Conservation (phyloP, 2,329 filamentous ascomycete genomes). For the Fusarium miscanthi region DNA sequence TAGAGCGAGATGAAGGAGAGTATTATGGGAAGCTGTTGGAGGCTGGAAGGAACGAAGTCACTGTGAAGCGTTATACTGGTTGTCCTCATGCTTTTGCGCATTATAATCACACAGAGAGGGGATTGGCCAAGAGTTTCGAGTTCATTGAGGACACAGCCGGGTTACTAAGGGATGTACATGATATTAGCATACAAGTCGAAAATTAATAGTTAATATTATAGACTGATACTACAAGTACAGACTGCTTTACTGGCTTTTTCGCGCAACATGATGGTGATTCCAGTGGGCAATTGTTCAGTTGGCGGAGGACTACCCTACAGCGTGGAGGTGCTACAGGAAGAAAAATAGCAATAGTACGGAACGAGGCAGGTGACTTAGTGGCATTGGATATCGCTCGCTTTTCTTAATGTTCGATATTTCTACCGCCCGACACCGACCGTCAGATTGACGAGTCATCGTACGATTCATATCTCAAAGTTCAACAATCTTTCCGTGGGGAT, state of each 20-base stretch:
- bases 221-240: too few relatives aligned
- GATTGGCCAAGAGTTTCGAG: not conserved
- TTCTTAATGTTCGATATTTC: not conserved
- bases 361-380: not conserved
- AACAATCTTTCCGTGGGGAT: not conserved
- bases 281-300: too few relatives aligned
- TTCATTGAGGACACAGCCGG: not conserved
- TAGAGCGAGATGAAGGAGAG: constrained; percentile 6
- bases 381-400: not conserved
- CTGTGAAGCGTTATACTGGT: not conserved
- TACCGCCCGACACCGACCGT: not conserved
- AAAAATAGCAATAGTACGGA: too few relatives aligned
- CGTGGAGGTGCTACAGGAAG: accelerated
- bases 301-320: too few relatives aligned
- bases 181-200: not conserved
- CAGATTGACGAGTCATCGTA: not conserved
- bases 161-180: not conserved
- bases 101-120: not conserved
- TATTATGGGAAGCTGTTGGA: not conserved
- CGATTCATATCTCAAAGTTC: not conserved
- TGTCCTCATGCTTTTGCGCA: constrained; percentile 6
- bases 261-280: too few relatives aligned
- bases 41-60: not conserved
- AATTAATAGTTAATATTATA: too few relatives aligned
- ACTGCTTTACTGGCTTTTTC: too few relatives aligned